Base-by-base conservation (phyloP, 148 eudicot genomes). In the Rhododendron griersonianum region DNA sequence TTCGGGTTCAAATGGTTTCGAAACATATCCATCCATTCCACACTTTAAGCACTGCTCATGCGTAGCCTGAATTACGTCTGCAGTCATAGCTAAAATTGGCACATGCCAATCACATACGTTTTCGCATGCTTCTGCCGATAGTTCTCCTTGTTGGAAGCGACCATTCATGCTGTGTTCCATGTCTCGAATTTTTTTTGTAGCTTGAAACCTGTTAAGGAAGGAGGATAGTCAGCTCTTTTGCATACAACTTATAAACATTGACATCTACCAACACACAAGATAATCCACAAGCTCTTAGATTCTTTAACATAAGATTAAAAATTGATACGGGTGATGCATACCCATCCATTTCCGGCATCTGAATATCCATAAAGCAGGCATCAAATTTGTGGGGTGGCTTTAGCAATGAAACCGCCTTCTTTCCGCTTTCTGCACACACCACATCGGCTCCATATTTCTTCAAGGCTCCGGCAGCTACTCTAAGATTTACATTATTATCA, bases 301-400 rank as follows among this genome's bases (percentile, higher is more conserved):
- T 41, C 11, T 79, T 45, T 28, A 85, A 80, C 65, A 84, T 33
- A 67, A 47, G 69, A n/a, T 57, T 33, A 30, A 35, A 65, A 78
- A 39, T 11, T 50, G 25, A 14, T 37, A 57, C 41, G 47, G 7
- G 16, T 21, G 21, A 79, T 25, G 85, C 96, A 86, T 94, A 95
- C 99, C 99, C 99, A 80, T 95, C 98, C 94, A 97, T 93, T 88
- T 97, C 98, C 5, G 99, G 99, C 99, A 97, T 97, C 88, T 97
- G 99, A 84, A 97, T 95, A 87, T 97, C 99, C 99, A 97, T 97
- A 90, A 97, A 95, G 86, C 98, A 95, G 41, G 98, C 98, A 84
- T 95, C 96, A 78, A 93, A 95, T 15, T 73, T 84, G 83, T 97
- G 99, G 13, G 95, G 96, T 18, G 98, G 98, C 76, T 87, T 87